These are phyloP conservation scores for Paracoccidioides lutzii DNA, from an alignment of 2,329 filamentous ascomycete species.

Conservation along the genomic window DNA sequence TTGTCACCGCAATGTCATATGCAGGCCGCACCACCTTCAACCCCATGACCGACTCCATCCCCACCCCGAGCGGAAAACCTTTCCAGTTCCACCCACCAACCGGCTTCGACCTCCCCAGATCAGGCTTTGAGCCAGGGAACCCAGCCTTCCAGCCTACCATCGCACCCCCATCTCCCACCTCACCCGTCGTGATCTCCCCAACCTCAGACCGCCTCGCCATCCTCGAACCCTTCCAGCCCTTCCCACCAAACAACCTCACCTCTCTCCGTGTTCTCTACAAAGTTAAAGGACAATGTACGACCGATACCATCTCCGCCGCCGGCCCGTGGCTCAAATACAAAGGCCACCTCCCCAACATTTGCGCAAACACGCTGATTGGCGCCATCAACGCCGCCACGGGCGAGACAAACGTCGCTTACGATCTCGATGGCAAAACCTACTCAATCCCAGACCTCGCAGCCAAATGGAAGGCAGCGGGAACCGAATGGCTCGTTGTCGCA, in stretches of 20 bases:
- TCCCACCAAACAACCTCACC: constrained; percentile 61
- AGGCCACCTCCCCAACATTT: constrained; percentile 95
- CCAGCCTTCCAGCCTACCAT: constrained; percentile 59
- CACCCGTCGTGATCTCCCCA: constrained; percentile 66
- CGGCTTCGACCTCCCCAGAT: constrained; percentile 48
- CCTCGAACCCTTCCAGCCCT: constrained; percentile 78
- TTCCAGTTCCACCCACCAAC: constrained; percentile 75
- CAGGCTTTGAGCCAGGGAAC: constrained; percentile 72
- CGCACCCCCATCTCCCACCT: constrained; percentile 55
- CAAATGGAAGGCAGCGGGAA: constrained; percentile 62
- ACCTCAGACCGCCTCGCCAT: constrained; percentile 82
- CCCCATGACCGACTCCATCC: constrained; percentile 74
- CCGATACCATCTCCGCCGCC: constrained; percentile 93
- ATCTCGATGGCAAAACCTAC: constrained; percentile 59
- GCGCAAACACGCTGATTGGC: constrained; percentile 91
- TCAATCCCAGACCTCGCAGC: constrained; percentile 80
- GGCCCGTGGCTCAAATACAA: constrained; percentile 99
- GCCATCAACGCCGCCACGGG: constrained; percentile 84
- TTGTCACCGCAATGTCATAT: constrained; percentile 93
- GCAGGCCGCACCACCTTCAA: constrained; percentile 91
- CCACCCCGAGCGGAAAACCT: constrained; percentile 61
- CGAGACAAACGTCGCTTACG: constrained; percentile 86
- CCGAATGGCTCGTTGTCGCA: constrained; percentile 84
- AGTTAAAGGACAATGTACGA: constrained; percentile 94
- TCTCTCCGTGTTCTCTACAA: constrained; percentile 84